A percentile compares a stretch with the other conserved stretches of the same genome.
Evolutionary conservation across 371 early-diverging fungal species (phyloP).

Genomic region (Apophysomyces variabilis): DNA sequence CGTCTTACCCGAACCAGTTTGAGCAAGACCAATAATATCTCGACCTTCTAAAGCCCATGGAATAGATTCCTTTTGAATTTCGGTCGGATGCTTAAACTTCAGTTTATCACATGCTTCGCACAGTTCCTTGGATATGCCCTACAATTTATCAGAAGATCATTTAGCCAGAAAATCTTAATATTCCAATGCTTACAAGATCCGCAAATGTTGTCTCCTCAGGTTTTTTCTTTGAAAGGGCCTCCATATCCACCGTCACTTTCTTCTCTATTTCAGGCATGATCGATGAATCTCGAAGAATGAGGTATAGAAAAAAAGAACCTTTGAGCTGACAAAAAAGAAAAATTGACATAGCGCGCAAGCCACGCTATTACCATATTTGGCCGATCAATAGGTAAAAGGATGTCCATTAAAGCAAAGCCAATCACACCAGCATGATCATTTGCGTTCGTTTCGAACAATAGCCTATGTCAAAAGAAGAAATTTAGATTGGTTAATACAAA

Average conservation of each 20-base stretch:
- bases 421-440: no score
- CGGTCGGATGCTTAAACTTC: conserved; percentile 91
- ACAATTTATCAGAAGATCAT: neutral
- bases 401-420: no score
- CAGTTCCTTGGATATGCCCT: conserved; percentile 86
- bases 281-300: neutral
- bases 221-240: conserved; percentile 27
- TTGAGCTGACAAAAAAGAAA: neutral
- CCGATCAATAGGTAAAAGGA: no score
- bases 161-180: neutral
- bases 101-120: conserved; percentile 89
- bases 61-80: conserved; percentile 91
- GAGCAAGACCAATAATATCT: conserved; percentile 96
- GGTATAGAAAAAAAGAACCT: conserved; percentile 2
- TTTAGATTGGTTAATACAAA: no score
- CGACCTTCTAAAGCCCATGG: conserved; percentile 89
- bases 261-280: conserved; percentile 28
- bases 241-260: conserved; percentile 20
- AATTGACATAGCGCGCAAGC: neutral
- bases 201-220: conserved; percentile 37
- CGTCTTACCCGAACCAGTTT: conserved; percentile 97
- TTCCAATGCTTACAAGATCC: conserved; percentile 24
- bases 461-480: no score
- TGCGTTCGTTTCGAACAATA: no score
- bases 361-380: conserved; percentile 1